Base-by-base conservation (phyloP, 306 rosid genomes). In the Canavalia ensiformis region DNA sequence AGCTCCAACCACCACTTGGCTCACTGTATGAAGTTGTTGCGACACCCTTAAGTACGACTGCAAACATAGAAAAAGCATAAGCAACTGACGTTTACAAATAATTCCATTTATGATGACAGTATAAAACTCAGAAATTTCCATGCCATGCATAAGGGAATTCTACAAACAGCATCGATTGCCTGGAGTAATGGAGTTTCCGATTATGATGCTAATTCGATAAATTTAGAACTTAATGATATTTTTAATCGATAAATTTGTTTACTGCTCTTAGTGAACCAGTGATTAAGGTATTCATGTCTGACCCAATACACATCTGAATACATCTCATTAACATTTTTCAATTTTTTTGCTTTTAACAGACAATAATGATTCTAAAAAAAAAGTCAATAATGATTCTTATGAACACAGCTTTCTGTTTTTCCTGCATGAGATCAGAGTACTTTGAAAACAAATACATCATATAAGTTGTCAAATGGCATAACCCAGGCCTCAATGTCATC, bases 41-140 rank as follows among this genome's bases (percentile, higher is more conserved):
- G 94, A 91, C 58, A 95, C 92, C 75, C 98, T 88, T 58, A 95
- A 82, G 94, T 97, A 95, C 8, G 98, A 72, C 99, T 95, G 91
- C 68, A 82, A 77, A 78, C 60, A 83, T 34, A 50, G 25, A 44
- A 68, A 6, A 52, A 46, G 11, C 77, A 72, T 87, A 45, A 86
- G 84, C n/a, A 74, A 65, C 72, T 56, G 41, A 28, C 4, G 37
- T 29, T 45, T 6, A 49, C 25, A 84, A 56, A 68, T 74, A 77
- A 10, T 45, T 56, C 5, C 68, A 6, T 35, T 54, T 49, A 34
- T 62, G 44, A 54, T 44, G 65, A 58, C 4, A 46, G 57, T 41
- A 47, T 37, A 66, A 49, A 57, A 72, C 41, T 56, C 44, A 76
- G 35, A 46, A 63, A 11, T 57, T 72, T 64, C 47, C 33, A 75